Percentiles rank a stretch among this genome's conserved stretches.
Conservation (phyloP, 306 rosid genomes). For the Casuarina glauca region DNA sequence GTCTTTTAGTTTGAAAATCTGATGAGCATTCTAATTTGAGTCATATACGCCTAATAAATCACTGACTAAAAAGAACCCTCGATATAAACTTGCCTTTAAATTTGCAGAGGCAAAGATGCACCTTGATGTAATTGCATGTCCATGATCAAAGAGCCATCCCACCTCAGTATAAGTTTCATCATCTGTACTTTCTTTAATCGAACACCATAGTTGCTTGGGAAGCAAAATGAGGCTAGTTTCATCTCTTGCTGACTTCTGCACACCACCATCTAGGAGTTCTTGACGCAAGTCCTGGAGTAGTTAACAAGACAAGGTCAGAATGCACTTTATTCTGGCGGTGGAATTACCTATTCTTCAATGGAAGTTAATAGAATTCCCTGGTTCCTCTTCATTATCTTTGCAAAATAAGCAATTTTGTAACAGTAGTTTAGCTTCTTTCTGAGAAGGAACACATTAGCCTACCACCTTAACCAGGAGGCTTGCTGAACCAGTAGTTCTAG, state of each 20-base stretch:
- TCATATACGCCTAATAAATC: background rate
- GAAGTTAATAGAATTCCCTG: too few species aligned
- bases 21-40: background rate
- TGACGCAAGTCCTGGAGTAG: constrained; percentile 46
- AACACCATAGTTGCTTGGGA: constrained; percentile 94
- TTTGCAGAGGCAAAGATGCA: constrained; percentile 67
- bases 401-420: background rate
- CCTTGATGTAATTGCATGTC: constrained; percentile 70
- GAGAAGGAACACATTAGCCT: too few species aligned
- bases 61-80: background rate
- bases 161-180: constrained; percentile 68
- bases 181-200: constrained; percentile 48
- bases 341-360: background rate
- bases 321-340: background rate
- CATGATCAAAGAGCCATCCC: constrained; percentile 84
- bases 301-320: constrained; percentile 24
- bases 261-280: constrained; percentile 43
- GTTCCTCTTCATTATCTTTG: background rate
- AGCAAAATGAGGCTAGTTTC: constrained; percentile 59
- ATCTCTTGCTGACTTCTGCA: constrained; percentile 49
- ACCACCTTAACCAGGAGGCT: too few species aligned
- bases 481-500: too few species aligned
- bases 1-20: background rate
- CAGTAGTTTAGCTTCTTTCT: background rate
- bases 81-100: constrained; percentile 64